Conservation (phyloP, 2,329 filamentous ascomycete species). For the Diaporthe citrichinensis region DNA sequence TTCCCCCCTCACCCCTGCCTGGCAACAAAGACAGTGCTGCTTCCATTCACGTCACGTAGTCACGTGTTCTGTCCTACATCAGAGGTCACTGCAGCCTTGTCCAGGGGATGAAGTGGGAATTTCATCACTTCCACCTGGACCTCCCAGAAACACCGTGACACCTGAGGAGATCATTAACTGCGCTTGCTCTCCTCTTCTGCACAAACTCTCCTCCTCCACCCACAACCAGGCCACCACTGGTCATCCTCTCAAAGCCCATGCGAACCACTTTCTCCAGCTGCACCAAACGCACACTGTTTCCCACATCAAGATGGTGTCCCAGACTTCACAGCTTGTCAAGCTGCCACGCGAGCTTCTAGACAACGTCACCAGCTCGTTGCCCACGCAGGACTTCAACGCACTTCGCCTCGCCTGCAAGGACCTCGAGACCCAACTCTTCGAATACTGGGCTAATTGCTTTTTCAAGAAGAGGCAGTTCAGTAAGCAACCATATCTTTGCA, state of each 20-base stretch:
- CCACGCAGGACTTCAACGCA: slow-evolving; percentile 67
- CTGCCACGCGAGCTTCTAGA: slow-evolving; percentile 73
- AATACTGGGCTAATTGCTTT: slow-evolving; percentile 72
- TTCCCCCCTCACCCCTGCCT: neutral
- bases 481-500: neutral
- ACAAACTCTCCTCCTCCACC: neutral
- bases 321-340: slow-evolving; percentile 40
- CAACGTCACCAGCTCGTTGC: slow-evolving; percentile 66
- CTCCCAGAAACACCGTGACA: too few relatives aligned
- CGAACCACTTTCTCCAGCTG: neutral
- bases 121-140: neutral
- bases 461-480: slow-evolving; percentile 77
- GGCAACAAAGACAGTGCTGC: neutral
- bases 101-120: neutral
- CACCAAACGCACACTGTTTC: neutral
- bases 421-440: slow-evolving; percentile 67
- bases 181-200: neutral
- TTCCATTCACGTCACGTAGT: slow-evolving; percentile 1
- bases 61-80: slow-evolving; percentile 2
- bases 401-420: slow-evolving; percentile 69
- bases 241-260: neutral
- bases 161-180: too few relatives aligned
- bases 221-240: neutral
- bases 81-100: neutral
- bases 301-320: neutral